Conservation (phyloP, 2,329 filamentous ascomycete species). For the Arachnomyces sp. region DNA sequence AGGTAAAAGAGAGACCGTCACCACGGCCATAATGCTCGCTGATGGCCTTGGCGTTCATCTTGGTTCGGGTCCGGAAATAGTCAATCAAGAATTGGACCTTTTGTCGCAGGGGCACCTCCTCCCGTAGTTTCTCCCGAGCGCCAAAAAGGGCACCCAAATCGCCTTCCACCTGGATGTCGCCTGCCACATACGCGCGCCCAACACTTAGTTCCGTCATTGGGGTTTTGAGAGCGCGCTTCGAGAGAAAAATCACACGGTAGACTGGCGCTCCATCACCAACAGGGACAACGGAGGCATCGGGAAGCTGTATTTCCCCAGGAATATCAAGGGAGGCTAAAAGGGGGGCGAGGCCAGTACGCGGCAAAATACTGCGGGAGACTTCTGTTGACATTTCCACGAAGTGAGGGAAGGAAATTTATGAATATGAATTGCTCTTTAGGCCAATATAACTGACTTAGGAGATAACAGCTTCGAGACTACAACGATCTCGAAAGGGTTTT, state of each 20-base stretch:
- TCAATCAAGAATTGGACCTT: slow-evolving; percentile 11
- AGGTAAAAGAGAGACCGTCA: not conserved
- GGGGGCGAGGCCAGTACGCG: not conserved
- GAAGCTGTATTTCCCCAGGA: not conserved
- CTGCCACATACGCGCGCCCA: not conserved
- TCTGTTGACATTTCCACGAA: no score
- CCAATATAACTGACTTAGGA: no score
- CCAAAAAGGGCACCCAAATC: not conserved
- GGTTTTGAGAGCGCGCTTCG: not conserved
- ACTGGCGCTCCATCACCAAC: not conserved
- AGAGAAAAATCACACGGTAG: slow-evolving; percentile 1
- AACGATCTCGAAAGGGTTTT: no score
- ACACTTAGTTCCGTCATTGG: slow-evolving; percentile 2
- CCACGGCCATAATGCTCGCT: slow-evolving; percentile 1
- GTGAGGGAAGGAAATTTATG: no score
- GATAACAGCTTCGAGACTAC: no score
- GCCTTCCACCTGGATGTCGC: slow-evolving; percentile 2
- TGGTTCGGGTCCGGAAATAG: slow-evolving; percentile 7
- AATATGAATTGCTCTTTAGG: no score
- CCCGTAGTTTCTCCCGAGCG: slow-evolving; percentile 4
- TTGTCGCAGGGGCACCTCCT: slow-evolving; percentile 12
- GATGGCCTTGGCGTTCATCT: slow-evolving; percentile 8
- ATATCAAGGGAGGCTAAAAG: not conserved
- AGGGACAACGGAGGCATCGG: not conserved
- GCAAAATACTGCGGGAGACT: no score